phyloP scores from a whole-genome alignment of 129 eudicot species.

The Tagetes erecta region DNA sequence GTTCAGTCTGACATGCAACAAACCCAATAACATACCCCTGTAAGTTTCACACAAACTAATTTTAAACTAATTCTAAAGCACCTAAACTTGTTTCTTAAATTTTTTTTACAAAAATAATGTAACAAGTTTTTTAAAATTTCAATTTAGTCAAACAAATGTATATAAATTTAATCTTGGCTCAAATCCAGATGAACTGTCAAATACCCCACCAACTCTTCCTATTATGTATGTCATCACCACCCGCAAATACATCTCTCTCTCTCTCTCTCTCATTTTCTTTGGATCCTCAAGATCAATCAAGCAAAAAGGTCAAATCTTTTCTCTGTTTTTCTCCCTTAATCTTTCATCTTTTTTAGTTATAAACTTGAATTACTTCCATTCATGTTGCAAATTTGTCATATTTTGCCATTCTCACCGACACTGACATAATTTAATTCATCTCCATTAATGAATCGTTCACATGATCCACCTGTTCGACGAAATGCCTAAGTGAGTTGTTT shows the following conservation, averaged over 20 bases:
- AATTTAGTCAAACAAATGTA: not conserved
- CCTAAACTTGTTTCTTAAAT: too few relatives aligned
- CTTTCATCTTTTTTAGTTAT: conserved; percentile 5
- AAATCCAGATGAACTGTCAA: conserved; percentile 31
- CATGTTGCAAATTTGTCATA: not conserved
- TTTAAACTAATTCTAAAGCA: too few relatives aligned
- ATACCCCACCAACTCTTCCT: conserved; percentile 10
- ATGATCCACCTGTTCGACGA: conserved; percentile 15
- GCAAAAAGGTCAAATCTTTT: conserved; percentile 26
- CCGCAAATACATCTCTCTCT: conserved; percentile 32
- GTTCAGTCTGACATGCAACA: too few relatives aligned
- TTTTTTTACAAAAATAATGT: too few relatives aligned
- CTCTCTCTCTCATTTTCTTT: conserved; percentile 16
- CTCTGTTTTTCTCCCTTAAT: conserved; percentile 14
- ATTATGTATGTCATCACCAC: conserved; percentile 27
- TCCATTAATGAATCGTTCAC: not conserved
- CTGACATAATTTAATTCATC: conserved; percentile 11
- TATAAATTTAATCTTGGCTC: conserved; percentile 22
- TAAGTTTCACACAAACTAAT: too few relatives aligned
- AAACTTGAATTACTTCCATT: not conserved
- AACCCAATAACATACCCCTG: too few relatives aligned
- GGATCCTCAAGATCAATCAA: conserved; percentile 3
- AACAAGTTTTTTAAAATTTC: not conserved
- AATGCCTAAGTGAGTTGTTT: conserved; percentile 20
- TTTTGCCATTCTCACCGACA: conserved; percentile 3